Evolutionary conservation across 1,284 basidiomycete genomes (phyloP).

Genomic region (Cutaneotrichosporon mucoides): DNA sequence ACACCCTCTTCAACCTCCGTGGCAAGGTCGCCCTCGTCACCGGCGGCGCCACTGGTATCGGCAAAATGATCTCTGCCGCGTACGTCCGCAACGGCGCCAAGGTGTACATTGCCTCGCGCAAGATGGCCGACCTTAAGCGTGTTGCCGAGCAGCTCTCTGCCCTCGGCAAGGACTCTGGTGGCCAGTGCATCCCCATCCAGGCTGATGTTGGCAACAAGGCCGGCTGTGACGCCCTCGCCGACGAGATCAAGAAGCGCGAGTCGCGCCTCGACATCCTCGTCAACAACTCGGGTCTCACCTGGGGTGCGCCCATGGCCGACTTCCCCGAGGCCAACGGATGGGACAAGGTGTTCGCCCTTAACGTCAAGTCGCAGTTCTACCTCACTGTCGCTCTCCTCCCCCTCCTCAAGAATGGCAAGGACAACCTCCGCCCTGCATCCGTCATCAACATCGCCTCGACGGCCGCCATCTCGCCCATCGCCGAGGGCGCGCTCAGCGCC

Average conservation of each 20-base stretch:
- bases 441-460: conserved; percentile 35
- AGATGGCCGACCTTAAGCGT: conserved; percentile 20
- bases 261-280: conserved; percentile 39
- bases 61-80: conserved; percentile 28
- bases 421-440: conserved; percentile 17
- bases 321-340: conserved; percentile 21
- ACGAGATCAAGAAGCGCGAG: conserved; percentile 17
- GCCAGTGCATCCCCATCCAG: conserved; percentile 19
- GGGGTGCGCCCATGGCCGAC: conserved; percentile 21
- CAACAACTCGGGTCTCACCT: conserved; percentile 38
- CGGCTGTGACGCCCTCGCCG: conserved; percentile 19
- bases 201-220: conserved; percentile 30
- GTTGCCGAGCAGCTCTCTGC: conserved; percentile 15
- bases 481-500: conserved; percentile 20
- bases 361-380: conserved; percentile 26
- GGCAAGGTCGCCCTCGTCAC: conserved; percentile 25
- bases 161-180: conserved; percentile 15
- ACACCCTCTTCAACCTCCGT: conserved; percentile 18
- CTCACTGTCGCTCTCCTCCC: conserved; percentile 29
- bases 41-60: conserved; percentile 19
- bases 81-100: conserved; percentile 30
- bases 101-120: conserved; percentile 32
- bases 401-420: conserved; percentile 20
- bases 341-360: conserved; percentile 24
- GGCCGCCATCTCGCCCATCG: conserved; percentile 23